Conservation (phyloP, 148 eudicot species). For the Silene conica region DNA sequence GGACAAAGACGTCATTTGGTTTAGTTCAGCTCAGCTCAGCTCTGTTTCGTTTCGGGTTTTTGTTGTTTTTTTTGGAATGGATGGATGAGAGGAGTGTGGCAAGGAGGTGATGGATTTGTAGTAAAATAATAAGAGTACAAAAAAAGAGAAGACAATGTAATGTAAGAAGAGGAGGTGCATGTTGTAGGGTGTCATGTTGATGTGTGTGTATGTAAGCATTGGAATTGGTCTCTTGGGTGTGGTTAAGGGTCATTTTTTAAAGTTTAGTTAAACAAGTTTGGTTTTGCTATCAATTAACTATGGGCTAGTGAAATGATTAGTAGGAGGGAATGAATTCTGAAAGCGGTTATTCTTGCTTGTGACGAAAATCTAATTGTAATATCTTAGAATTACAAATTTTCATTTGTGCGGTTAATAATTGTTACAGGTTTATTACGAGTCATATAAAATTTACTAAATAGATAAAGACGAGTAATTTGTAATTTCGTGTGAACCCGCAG, state of each 20-base stretch:
- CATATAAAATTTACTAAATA: no score
- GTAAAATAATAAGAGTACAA: conserved; percentile 21
- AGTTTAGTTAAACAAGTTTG: not conserved
- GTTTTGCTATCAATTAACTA: not conserved
- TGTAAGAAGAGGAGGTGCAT: conserved; percentile 1
- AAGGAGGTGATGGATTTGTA: conserved; percentile 22
- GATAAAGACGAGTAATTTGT: no score
- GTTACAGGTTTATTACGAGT: no score
- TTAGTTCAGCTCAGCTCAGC: not conserved
- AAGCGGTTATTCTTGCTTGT: no score
- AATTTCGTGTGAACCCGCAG: no score
- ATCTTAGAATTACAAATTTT: no score
- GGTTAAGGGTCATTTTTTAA: conserved; percentile 34
- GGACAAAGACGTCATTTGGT: conserved; percentile 25
- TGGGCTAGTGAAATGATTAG: not conserved
- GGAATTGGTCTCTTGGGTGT: conserved; percentile 36
- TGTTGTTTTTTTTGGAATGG: conserved; percentile 19
- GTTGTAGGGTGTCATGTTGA: conserved; percentile 5
- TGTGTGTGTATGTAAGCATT: no score
- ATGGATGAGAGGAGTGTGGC: conserved; percentile 21
- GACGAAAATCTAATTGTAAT: no score
- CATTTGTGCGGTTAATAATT: no score
- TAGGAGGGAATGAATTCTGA: no score
- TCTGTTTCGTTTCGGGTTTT: not conserved
- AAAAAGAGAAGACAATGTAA: not conserved